phyloP scores from a whole-genome alignment of 371 early-diverging fungal species.

The Capniomyces stellatus region DNA sequence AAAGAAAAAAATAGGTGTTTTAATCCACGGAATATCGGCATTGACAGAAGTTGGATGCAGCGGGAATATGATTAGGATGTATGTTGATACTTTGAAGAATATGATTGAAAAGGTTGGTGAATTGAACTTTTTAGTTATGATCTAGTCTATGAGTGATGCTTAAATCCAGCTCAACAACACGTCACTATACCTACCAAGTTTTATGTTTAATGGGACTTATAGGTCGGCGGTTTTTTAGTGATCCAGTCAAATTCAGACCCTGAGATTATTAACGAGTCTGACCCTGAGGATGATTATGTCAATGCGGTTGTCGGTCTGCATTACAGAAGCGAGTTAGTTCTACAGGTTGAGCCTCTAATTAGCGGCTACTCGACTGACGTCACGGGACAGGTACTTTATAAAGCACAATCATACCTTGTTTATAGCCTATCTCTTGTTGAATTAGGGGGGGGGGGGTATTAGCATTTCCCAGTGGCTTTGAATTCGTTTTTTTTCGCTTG shows the following conservation, averaged over 20 bases:
- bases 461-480: background rate
- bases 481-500: background rate
- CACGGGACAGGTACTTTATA: background rate
- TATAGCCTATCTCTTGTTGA: background rate
- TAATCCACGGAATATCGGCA: background rate
- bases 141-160: background rate
- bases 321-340: background rate
- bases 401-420: background rate
- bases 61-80: background rate
- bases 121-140: background rate
- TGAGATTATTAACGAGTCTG: background rate
- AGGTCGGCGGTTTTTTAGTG: constrained; percentile 1
- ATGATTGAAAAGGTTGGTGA: background rate
- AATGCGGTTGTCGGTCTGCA: background rate
- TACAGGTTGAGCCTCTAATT: background rate
- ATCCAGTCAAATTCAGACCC: background rate
- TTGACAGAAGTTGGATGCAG: background rate
- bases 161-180: background rate
- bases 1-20: background rate
- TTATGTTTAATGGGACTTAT: background rate
- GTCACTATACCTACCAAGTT: background rate
- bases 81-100: constrained; percentile 1
- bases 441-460: background rate
- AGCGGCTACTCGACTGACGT: constrained; percentile 1
- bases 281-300: background rate